Evolutionary conservation across 202 grass and related monocot species (phyloP).

Genomic region (Carex arenaria): DNA sequence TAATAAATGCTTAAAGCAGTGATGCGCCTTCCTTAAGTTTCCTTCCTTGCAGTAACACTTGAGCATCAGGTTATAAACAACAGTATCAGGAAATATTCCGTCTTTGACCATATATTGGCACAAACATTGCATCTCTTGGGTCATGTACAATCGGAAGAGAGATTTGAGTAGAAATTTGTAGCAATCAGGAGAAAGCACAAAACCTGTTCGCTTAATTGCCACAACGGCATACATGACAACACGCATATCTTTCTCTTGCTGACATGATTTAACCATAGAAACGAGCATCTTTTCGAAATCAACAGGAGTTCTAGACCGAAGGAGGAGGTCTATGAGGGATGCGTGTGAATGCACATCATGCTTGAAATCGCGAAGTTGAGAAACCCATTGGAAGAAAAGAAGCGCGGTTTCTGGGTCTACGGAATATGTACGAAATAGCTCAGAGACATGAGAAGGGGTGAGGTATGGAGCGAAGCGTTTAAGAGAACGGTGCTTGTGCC

Average conservation of each 20-base stretch:
- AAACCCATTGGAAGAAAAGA: conserved; percentile 70
- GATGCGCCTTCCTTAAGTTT: conserved; percentile 32
- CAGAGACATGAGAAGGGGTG: conserved; percentile 44
- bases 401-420: conserved; percentile 45
- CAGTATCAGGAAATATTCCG: conserved; percentile 42
- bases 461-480: conserved; percentile 43
- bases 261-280: conserved; percentile 60
- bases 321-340: conserved; percentile 53
- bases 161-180: conserved; percentile 70
- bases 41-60: conserved; percentile 75
- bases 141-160: conserved; percentile 51
- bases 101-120: conserved; percentile 48
- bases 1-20: conserved; percentile 50
- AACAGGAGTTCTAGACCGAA: conserved; percentile 24
- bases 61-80: conserved; percentile 80
- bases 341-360: conserved; percentile 61
- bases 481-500: conserved; percentile 44
- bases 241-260: conserved; percentile 31
- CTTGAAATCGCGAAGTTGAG: conserved; percentile 44
- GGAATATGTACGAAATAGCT: conserved; percentile 31
- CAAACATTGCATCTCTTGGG: conserved; percentile 42
- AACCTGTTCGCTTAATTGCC: conserved; percentile 50
- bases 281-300: conserved; percentile 45
- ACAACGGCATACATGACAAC: conserved; percentile 37
- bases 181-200: conserved; percentile 44